A percentile compares a stretch with the other conserved stretches of the same genome.
Conservation (phyloP, 148 eudicot genomes). For the Arctostaphylos glauca region DNA sequence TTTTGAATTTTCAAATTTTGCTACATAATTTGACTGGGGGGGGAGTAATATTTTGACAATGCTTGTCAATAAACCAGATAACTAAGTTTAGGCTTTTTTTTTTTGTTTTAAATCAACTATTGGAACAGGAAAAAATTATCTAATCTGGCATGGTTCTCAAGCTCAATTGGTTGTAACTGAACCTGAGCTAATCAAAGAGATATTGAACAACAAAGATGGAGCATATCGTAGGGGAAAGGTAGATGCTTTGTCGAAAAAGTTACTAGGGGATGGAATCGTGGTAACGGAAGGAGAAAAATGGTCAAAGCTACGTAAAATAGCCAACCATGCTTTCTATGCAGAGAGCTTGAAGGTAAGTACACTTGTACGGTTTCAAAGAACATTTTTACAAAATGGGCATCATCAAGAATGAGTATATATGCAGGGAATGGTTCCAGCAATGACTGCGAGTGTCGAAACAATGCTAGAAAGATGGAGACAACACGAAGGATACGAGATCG, state of each 20-base stretch:
- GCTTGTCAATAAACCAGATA: neutral
- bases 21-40: too few relatives aligned
- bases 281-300: constrained; percentile 18
- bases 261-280: constrained; percentile 23
- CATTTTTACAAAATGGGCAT: too few relatives aligned
- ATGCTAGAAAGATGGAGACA: constrained; percentile 26
- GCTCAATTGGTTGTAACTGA: constrained; percentile 20
- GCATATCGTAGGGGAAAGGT: neutral
- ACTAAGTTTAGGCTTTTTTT: neutral
- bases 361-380: too few relatives aligned
- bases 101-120: neutral
- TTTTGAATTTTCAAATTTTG: too few relatives aligned
- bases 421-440: constrained; percentile 17
- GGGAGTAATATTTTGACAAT: neutral
- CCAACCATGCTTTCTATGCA: constrained; percentile 1
- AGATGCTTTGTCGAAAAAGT: neutral
- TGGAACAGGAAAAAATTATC: constrained; percentile 12
- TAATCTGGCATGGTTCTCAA: constrained; percentile 20
- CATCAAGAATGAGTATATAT: too few relatives aligned
- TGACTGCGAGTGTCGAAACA: constrained; percentile 13
- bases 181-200: constrained; percentile 21
- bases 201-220: constrained; percentile 15
- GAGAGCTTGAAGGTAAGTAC: constrained; percentile 16
- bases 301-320: constrained; percentile 3
- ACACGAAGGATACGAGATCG: constrained; percentile 16